Percentiles rank a stretch among this genome's conserved stretches.
Conservation (phyloP, 192 early-diverging fungal genomes). For the Mortierella antarctica region DNA sequence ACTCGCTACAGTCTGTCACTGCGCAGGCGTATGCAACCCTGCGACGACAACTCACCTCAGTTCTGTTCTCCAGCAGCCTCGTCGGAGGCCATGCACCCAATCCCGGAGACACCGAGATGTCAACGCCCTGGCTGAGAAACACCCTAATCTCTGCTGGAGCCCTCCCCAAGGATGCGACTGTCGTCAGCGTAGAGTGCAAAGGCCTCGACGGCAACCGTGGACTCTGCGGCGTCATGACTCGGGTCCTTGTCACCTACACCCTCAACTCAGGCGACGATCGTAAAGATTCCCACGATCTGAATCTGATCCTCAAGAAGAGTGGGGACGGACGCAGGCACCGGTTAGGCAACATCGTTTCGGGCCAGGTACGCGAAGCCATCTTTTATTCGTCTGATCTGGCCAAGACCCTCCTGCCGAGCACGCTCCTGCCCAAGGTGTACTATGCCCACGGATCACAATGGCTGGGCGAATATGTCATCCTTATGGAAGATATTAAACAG, state of each 20-base stretch:
- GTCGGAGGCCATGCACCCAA: constrained; percentile 23
- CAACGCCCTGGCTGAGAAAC: constrained; percentile 17
- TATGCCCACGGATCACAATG: constrained; percentile 22
- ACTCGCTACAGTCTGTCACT: constrained; percentile 19
- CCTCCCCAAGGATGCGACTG: constrained; percentile 10
- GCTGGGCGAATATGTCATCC: constrained; percentile 37
- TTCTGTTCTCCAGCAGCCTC: constrained; percentile 6
- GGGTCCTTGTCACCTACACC: constrained; percentile 21
- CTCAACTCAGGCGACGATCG: not conserved
- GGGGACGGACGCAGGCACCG: constrained; percentile 1
- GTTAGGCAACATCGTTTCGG: constrained; percentile 27
- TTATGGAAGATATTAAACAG: constrained; percentile 43
- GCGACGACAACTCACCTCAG: constrained; percentile 9
- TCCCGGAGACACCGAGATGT: constrained; percentile 36
- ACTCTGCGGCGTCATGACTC: constrained; percentile 30
- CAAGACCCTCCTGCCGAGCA: constrained; percentile 13
- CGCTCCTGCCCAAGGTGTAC: constrained; percentile 25
- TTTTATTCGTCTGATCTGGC: constrained; percentile 33
- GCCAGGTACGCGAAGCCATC: constrained; percentile 25
- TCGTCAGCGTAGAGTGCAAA: constrained; percentile 15
- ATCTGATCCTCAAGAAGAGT: constrained; percentile 37
- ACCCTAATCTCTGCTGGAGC: constrained; percentile 8
- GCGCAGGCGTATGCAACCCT: constrained; percentile 25
- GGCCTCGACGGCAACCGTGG: constrained; percentile 40
- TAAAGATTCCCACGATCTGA: constrained; percentile 11